Conservation (phyloP, 192 early-diverging fungal species). For the Glomus cerebriforme region DNA sequence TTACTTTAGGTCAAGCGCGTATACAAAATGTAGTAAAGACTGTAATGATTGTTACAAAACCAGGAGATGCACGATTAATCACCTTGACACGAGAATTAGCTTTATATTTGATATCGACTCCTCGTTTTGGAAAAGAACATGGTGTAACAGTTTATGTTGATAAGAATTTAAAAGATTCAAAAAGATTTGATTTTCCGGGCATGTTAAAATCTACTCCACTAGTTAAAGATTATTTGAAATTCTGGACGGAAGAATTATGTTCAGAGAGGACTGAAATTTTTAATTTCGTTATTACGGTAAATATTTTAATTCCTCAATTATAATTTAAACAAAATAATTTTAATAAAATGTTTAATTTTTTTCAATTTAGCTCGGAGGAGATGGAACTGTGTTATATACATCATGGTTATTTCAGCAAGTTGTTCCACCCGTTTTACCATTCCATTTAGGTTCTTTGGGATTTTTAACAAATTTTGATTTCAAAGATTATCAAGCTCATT, state of each 20-base stretch:
- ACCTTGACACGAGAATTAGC: conserved; percentile 70
- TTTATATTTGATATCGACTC: conserved; percentile 60
- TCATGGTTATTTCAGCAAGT: conserved; percentile 86
- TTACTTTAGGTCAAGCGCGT: conserved; percentile 43
- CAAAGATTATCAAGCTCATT: conserved; percentile 54
- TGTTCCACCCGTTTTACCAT: conserved; percentile 92
- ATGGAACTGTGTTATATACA: conserved; percentile 94
- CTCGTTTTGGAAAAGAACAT: conserved; percentile 41
- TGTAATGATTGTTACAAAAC: conserved; percentile 81
- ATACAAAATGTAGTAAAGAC: conserved; percentile 46
- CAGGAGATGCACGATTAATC: conserved; percentile 64
- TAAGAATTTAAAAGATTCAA: conserved; percentile 56
- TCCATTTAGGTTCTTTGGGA: conserved; percentile 93
- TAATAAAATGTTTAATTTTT: background rate
- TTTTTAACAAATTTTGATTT: conserved; percentile 91
- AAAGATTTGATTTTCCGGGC: conserved; percentile 58
- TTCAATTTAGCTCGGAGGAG: conserved; percentile 74
- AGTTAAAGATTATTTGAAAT: conserved; percentile 54
- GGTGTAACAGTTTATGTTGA: conserved; percentile 67
- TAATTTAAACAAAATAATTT: background rate
- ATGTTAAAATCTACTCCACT: conserved; percentile 46
- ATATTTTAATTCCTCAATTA: conserved; percentile 15
- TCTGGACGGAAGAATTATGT: conserved; percentile 80
- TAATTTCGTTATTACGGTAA: conserved; percentile 86
- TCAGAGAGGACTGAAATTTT: conserved; percentile 66